These are phyloP conservation scores for Conoideocrella luteorostrata DNA, from an alignment of 2,329 filamentous ascomycete species.

Conservation along the genomic window DNA sequence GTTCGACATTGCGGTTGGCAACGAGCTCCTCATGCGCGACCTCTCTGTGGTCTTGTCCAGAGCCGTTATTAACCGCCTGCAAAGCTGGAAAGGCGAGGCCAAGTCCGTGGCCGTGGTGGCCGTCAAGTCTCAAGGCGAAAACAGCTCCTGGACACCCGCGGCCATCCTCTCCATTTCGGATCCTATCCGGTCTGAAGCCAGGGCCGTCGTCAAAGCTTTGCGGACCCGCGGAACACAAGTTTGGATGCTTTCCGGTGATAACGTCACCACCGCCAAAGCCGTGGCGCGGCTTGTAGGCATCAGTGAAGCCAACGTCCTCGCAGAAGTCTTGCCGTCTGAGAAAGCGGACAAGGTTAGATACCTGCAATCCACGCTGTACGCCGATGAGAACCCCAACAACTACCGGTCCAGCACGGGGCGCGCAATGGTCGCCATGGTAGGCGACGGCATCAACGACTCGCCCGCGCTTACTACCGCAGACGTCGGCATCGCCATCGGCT, in stretches of 20 bases:
- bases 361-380: slow-evolving; percentile 48
- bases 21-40: slow-evolving; percentile 61
- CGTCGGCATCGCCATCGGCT: slow-evolving; percentile 77
- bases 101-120: slow-evolving; percentile 59
- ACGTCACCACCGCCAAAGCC: slow-evolving; percentile 72
- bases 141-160: slow-evolving; percentile 41
- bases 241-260: slow-evolving; percentile 93
- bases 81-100: slow-evolving; percentile 55
- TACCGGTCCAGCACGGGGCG: slow-evolving; percentile 27
- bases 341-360: slow-evolving; percentile 68
- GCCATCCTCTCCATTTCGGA: slow-evolving; percentile 74
- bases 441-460: slow-evolving; percentile 85
- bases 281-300: slow-evolving; percentile 75
- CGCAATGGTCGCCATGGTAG: slow-evolving; percentile 70
- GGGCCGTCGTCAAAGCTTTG: slow-evolving; percentile 57
- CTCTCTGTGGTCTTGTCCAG: slow-evolving; percentile 34
- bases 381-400: slow-evolving; percentile 16
- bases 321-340: slow-evolving; percentile 77
- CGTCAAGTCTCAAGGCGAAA: slow-evolving; percentile 22
- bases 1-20: slow-evolving; percentile 60
- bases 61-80: slow-evolving; percentile 30
- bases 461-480: slow-evolving; percentile 76
- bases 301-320: slow-evolving; percentile 65
- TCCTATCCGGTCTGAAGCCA: slow-evolving; percentile 68
- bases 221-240: slow-evolving; percentile 62